Percentiles rank a stretch among this genome's conserved stretches.
These are phyloP conservation scores for Babesia sp. DNA, from an alignment of 169 alveolate genomes.

Conservation along the genomic window DNA sequence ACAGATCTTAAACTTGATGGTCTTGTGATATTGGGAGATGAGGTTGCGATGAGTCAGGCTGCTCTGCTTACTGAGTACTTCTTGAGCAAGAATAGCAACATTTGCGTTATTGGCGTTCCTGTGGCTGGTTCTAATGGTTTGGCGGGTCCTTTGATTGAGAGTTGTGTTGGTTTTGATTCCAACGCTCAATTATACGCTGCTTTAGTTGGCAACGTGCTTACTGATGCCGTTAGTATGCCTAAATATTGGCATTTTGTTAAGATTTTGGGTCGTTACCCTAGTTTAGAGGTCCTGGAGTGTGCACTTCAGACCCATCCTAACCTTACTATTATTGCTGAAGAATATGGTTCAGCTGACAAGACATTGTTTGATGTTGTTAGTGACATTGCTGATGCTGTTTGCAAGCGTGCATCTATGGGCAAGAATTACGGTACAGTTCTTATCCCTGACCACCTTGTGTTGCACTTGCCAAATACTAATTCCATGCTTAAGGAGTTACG, in stretches of 20 bases:
- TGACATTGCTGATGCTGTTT: slow-evolving; percentile 93
- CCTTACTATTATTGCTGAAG: slow-evolving; percentile 93
- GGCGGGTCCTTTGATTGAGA: slow-evolving; percentile 87
- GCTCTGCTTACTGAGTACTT: slow-evolving; percentile 89
- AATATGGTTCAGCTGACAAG: slow-evolving; percentile 91
- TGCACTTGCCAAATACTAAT: slow-evolving; percentile 92
- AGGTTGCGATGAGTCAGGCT: slow-evolving; percentile 93
- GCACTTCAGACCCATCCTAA: slow-evolving; percentile 98
- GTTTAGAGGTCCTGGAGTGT: slow-evolving; percentile 92
- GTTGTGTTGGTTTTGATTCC: slow-evolving; percentile 96
- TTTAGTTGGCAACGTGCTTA: slow-evolving; percentile 95
- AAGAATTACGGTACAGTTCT: slow-evolving; percentile 94
- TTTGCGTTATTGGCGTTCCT: slow-evolving; percentile 94
- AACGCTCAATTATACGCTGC: slow-evolving; percentile 95
- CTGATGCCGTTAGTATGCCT: slow-evolving; percentile 97
- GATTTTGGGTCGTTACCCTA: slow-evolving; percentile 97
- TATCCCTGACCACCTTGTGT: slow-evolving; percentile 95
- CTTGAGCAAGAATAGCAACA: slow-evolving; percentile 80
- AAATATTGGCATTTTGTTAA: slow-evolving; percentile 98
- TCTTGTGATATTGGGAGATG: slow-evolving; percentile 94
- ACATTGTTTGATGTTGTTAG: slow-evolving; percentile 91
- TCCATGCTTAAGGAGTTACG: slow-evolving; percentile 88
- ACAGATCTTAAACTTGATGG: slow-evolving; percentile 88
- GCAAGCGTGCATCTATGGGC: slow-evolving; percentile 90
- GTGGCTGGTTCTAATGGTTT: slow-evolving; percentile 92